phyloP scores from a whole-genome alignment of 495 filamentous ascomycete genomes.

The Podospora bellae-mahoneyi region DNA sequence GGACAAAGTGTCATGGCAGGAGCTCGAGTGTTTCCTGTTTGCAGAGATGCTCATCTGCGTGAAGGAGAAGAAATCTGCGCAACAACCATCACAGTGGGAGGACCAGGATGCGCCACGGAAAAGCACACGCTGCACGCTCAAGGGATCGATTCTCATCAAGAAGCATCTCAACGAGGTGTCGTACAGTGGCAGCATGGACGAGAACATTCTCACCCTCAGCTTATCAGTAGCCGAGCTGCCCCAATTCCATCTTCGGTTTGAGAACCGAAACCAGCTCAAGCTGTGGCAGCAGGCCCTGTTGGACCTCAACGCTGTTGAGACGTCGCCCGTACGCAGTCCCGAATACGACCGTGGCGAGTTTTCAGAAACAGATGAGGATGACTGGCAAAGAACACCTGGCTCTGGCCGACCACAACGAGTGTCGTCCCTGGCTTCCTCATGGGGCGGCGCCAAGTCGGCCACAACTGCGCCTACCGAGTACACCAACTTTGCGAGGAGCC shows the following conservation, averaged over 20 bases:
- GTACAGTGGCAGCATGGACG: constrained; percentile 65
- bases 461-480: constrained; percentile 81
- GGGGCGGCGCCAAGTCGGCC: constrained; percentile 74
- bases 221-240: constrained; percentile 94
- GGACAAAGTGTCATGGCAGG: constrained; percentile 96
- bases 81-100: constrained; percentile 56
- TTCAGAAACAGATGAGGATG: constrained; percentile 87
- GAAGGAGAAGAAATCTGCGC: constrained; percentile 81
- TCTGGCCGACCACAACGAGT: constrained; percentile 67
- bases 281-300: constrained; percentile 86
- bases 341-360: constrained; percentile 75
- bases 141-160: constrained; percentile 97
- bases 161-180: constrained; percentile 89
- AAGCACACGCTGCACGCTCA: constrained; percentile 76
- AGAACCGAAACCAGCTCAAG: constrained; percentile 78
- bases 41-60: constrained; percentile 99
- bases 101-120: constrained; percentile 61
- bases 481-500: constrained; percentile 57
- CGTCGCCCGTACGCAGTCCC: constrained; percentile 57
- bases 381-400: constrained; percentile 62
- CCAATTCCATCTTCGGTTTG: constrained; percentile 91
- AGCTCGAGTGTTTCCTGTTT: constrained; percentile 95
- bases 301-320: constrained; percentile 69
- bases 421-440: constrained; percentile 81
- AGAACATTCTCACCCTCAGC: constrained; percentile 82